Percentiles rank a stretch among this genome's conserved stretches.
phyloP scores from a whole-genome alignment of 495 filamentous ascomycete species.

The Trichoderma reesei region DNA sequence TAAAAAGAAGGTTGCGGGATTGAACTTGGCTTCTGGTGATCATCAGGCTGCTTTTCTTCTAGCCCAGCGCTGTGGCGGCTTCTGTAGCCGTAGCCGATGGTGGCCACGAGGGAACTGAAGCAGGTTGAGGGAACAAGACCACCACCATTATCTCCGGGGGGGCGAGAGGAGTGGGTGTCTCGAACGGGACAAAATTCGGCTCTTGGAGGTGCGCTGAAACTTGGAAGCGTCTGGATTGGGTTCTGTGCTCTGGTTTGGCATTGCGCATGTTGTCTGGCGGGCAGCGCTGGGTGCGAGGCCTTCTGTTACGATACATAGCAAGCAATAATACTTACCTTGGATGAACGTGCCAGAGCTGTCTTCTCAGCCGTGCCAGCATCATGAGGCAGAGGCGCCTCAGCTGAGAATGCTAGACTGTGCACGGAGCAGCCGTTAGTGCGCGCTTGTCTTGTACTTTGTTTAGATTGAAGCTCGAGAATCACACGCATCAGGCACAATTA shows the following conservation, averaged over 20 bases:
- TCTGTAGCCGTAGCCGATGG: not conserved
- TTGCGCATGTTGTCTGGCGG: no score
- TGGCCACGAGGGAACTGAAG: not conserved
- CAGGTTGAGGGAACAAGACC: not conserved
- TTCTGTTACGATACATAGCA: no score
- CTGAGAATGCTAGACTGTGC: not conserved
- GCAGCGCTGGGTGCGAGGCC: no score
- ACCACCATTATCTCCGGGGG: not conserved
- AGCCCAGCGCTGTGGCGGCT: not conserved
- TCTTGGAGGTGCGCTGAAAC: not conserved
- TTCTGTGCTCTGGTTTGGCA: no score
- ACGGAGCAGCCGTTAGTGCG: no score
- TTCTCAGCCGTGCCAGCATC: not conserved
- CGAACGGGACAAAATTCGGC: not conserved
- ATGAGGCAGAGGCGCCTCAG: not conserved
- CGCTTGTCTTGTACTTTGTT: no score
- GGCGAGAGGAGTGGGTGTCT: not conserved
- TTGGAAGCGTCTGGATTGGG: no score
- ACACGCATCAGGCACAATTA: no score
- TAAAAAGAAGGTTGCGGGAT: constrained; percentile 3
- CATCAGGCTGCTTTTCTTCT: not conserved
- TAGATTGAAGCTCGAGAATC: no score
- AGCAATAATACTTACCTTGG: no score
- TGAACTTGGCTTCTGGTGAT: constrained; percentile 1
- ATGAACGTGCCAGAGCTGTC: not conserved